Conservation (phyloP, 805 yeast genomes). For the Wickerhamiella nectarea region DNA sequence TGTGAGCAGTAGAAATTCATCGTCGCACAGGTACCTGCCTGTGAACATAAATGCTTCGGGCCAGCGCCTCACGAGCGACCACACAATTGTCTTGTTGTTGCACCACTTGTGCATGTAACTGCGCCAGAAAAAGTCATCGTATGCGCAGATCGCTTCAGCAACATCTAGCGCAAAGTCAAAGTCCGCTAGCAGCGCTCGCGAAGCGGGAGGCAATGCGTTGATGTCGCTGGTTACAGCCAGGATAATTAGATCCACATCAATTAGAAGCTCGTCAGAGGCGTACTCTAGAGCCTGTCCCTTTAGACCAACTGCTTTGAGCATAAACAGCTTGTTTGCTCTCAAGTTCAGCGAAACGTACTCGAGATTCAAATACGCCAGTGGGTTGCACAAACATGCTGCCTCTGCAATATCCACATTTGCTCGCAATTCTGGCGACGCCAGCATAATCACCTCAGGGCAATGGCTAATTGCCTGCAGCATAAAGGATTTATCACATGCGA, state of each 20-base stretch:
- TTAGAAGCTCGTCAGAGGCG: background rate
- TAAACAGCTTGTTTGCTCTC: background rate
- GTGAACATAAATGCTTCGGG: too few species aligned
- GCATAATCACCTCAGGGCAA: background rate
- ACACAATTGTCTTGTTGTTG: too few species aligned
- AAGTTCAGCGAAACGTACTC: background rate
- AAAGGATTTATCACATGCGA: too few species aligned
- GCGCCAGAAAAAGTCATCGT: too few species aligned
- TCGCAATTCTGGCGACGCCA: too few species aligned
- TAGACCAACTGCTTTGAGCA: background rate
- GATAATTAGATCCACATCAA: background rate
- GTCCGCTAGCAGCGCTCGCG: background rate
- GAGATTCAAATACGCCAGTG: background rate
- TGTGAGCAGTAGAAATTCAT: too few species aligned
- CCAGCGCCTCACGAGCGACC: too few species aligned
- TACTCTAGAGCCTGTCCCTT: background rate
- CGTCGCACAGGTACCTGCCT: too few species aligned
- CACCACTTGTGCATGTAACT: too few species aligned
- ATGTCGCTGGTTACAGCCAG: background rate
- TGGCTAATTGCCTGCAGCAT: too few species aligned
- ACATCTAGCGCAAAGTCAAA: too few species aligned
- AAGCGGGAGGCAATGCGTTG: background rate
- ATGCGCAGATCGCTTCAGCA: too few species aligned
- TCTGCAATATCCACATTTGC: background rate
- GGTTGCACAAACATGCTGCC: background rate